Evolutionary conservation across 2,329 filamentous ascomycete species (phyloP), one percentile per base, ranked within the genome.

Genomic region (Fusarium fujikuroi): DNA sequence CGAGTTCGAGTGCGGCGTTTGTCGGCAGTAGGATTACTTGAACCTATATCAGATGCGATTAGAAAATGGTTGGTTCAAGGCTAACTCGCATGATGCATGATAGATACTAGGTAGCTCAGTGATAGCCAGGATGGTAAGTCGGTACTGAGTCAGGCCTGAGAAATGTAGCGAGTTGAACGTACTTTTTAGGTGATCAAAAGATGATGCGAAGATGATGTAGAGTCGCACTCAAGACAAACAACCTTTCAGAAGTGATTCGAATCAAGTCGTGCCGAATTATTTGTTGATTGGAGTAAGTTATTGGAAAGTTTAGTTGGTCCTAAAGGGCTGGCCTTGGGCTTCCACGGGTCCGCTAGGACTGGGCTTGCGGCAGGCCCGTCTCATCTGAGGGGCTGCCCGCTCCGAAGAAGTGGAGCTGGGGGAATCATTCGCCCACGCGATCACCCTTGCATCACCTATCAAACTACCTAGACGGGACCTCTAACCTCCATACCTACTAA

Each of bases 81-180:
- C 53, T 50, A 70, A 71, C 72, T 73, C 69, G 76, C 76, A 78
- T 76, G 65, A 71, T 77, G 76, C 75, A 77, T 73, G 66, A 53
- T 52, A 60, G 66, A 42, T 60, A 50, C 15, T 32, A 32, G 21
- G 28, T 34, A 69, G 57, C 34, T 39, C 23, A 21, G 50, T 40
- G 34, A 54, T 54, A 54, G 23, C 34, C 23, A 40, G 23, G 34
- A 54, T 54, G 39, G 34, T 54, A 54, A 54, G 34, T 40, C 15
- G 69, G 60, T 71, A 40, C 36, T 40, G 54, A 61, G 56, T 37
- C 32, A 61, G 50, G 28, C 61, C 43, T 69, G 15, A 34, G 42
- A 36, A 49, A 32, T 58, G 37, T 37, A 65, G 59, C 12, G 40
- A 53, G 54, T 21, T 28, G 21, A 46, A 59, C 67, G 59, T 57